Base-by-base conservation (phyloP, 176 grass and related monocot species). In the Aegilops tauschii region DNA sequence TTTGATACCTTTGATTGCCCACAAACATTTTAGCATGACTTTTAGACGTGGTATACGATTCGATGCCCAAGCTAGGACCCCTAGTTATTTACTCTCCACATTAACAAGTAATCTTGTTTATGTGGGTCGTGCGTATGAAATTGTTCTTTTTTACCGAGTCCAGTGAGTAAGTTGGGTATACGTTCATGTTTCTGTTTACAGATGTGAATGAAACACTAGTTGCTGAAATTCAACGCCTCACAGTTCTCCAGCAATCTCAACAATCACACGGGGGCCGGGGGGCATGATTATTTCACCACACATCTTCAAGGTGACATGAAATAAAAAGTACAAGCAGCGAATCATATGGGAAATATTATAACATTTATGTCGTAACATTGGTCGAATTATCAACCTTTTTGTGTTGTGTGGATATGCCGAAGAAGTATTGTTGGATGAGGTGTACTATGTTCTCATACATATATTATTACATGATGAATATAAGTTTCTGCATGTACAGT, bases 151-250 rank as follows among this genome's bases (percentile, higher is more conserved):
- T 44, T 12, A 44, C 42, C 10, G 3, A 44, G 42, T 44, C 42
- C 10, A 44, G 10, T 12, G 10, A 44, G 10, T 44, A 44, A 47
- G 28, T 4, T 5, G 5, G 4, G 11, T 14, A 16, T 52, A 42
- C 3, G 7, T 34, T 35, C 11, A 64, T 78, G 17, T 79, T 40
- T 31, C 17, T 58, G 4, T 85, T 10, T 81, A 23, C 76, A 89
- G 89, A 50, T 80, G 59, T 91, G 59, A 89, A 89, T 62, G 70
- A 91, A 49, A 65, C 83, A 65, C 74, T 94, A 54, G 87, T 40
- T 21, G 83, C 14, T 1, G 89, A 91, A 76, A 74, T 91, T 14
- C 69, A 82, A 27, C 76, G 63, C 67, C 86, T 91, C 66, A 47
- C 28, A 14, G 5, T 2, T 3, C 17, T 5, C 21, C 65, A 83